These are phyloP conservation scores for Skeletonema menzelii DNA, from an alignment of 108 stramenopile genomes.

Conservation along the genomic window DNA sequence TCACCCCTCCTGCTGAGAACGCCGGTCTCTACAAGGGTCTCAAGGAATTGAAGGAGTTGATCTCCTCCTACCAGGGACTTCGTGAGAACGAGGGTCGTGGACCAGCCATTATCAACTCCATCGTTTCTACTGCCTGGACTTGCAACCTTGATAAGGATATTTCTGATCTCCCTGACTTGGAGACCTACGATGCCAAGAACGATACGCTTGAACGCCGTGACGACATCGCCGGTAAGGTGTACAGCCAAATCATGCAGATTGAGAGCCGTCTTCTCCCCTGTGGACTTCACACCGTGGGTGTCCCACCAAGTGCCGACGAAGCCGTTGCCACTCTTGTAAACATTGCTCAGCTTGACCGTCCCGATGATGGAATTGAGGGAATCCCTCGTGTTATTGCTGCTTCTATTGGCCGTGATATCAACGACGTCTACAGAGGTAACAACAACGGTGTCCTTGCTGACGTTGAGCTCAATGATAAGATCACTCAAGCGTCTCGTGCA, in stretches of 20 bases:
- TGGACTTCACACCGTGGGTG: constrained; percentile 95
- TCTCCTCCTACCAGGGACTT: constrained; percentile 94
- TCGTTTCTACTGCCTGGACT: constrained; percentile 90
- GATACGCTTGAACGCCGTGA: constrained; percentile 87
- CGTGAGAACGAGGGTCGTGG: constrained; percentile 94
- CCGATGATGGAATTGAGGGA: constrained; percentile 91
- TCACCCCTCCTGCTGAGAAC: constrained; percentile 97
- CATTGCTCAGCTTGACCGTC: constrained; percentile 94
- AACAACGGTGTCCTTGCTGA: constrained; percentile 88
- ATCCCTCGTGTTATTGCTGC: constrained; percentile 93
- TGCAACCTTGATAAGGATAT: constrained; percentile 98
- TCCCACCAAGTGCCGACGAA: constrained; percentile 94
- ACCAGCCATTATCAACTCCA: constrained; percentile 94
- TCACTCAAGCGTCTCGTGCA: constrained; percentile 84
- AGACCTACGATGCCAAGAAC: constrained; percentile 76
- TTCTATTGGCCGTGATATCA: constrained; percentile 91
- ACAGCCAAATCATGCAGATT: constrained; percentile 96
- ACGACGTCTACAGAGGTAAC: constrained; percentile 93
- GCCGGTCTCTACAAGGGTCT: constrained; percentile 97
- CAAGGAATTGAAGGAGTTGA: constrained; percentile 95
- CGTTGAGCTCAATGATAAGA: constrained; percentile 85
- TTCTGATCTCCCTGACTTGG: constrained; percentile 79
- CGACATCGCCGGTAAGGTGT: constrained; percentile 86
- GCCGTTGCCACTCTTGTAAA: constrained; percentile 95
- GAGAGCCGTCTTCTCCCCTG: constrained; percentile 96